Base-by-base conservation (phyloP, 257 asterid genomes). In the Petunia axillaris region DNA sequence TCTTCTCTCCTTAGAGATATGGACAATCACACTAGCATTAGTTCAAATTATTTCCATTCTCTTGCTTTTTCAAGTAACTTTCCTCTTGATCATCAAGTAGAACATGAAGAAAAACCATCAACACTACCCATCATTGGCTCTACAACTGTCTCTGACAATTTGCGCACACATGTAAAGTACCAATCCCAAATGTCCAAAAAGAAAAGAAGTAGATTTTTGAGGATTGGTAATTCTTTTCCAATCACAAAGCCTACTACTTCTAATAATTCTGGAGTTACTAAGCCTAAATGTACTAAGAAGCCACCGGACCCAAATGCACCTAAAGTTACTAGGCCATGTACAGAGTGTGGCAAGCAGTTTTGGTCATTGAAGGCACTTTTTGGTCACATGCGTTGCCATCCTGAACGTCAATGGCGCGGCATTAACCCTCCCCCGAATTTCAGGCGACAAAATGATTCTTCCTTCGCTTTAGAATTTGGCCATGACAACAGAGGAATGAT, bases 301-400 rank as follows among this genome's bases (percentile, higher is more conserved):
- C 78, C 62, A 2, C 91, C 93, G 4, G 91, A 88, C 83, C 88
- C 92, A 14, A n/a, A 53, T 70, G 90, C 92, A 43, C 89, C 93
- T 0, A 89, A 88, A 40, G 92, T 89, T 77, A 92, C 94, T 1
- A 36, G 77, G 14, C 98, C 98, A 0, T 95, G 99, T 82, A 88
- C 88, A 8, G 99, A 92, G 70, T 95, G 99, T 81, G 98, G 98
- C 10, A 86, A 84, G 65, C 86, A 77, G 43, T 95, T 95, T 76
- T 88, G 90, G 93, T 93, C 99, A 1, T 75, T 84, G 93, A 95
- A 95, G 59, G 99, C 99, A 13, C 99, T 95, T 76, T 95, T 89
- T 60, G 99, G 99, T 75, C 99, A 95, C 85, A 95, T 95, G 99
- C 95, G 99, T 55, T 95, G 99, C 85, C 99, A 95, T 85, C 99